Base-by-base conservation (phyloP, 805 yeast genomes). In the Wickerhamiella occidentalis region DNA sequence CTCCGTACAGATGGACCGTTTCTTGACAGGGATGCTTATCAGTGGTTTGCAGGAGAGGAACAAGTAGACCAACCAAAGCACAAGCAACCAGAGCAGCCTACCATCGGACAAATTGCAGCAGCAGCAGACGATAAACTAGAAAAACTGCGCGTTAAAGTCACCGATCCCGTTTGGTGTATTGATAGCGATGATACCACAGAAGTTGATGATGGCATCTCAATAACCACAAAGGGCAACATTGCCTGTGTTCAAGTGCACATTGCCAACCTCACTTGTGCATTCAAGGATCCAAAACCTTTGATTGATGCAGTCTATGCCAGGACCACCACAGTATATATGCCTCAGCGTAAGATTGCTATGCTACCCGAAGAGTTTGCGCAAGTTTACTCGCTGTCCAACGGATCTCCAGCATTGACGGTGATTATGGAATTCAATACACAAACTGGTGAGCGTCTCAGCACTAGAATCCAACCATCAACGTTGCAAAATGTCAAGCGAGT, bases 181-280 rank as follows among this genome's bases (percentile, higher is more conserved):
- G 98, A 92, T 65, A 72, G 81, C 2, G 76, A 69, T 3, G 72
- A 72, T 38, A 95, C 97, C 0, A 81, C 82, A 56, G 97, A 92
- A 63, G 82, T 92, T 52, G 98, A 90, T 64, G 98, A 90, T 64
- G 98, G 96, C 43, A 71, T 90, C 23, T 77, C 95, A 1, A 68
- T 90, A 17, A 38, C 25, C 12, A 30, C 21, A 1, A 45, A 48
- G 11, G 33, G 33, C 33, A 56, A 54, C 3, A 55, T 61, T 0
- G 61, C 63, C 2, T 59, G 59, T 12, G 55, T 88, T 4, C 74
- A 80, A 26, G 71, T 86, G 1, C 95, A 83, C 62, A 77, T 90
- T 54, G 96, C 97, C 1, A 87, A 90, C 62, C 96, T 96, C 0
- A 71, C 85, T 0, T 80, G 95, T 0, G 76, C 72, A 54, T 63